phyloP scores from a whole-genome alignment of 2,329 filamentous ascomycete genomes.

The Fusarium nurragi region DNA sequence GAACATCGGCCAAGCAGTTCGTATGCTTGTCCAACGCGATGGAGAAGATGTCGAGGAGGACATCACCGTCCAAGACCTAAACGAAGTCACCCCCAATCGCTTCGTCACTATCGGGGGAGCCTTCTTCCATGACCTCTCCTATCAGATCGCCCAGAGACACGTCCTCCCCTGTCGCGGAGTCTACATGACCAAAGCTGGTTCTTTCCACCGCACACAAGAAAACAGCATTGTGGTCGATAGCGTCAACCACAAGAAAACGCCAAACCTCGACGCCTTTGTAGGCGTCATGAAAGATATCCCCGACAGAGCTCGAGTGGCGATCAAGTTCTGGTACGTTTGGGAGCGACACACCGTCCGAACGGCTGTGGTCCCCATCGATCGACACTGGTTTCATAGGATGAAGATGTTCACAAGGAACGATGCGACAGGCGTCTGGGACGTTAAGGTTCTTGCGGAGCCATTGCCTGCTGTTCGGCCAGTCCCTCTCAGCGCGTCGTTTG shows the following conservation, averaged over 20 bases:
- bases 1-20: slow-evolving; percentile 79
- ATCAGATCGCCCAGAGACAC: slow-evolving; percentile 94
- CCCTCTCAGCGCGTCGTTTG: slow-evolving; percentile 85
- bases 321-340: slow-evolving; percentile 24
- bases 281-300: slow-evolving; percentile 21
- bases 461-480: slow-evolving; percentile 77
- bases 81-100: slow-evolving; percentile 92
- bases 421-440: slow-evolving; percentile 90
- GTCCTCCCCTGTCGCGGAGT: slow-evolving; percentile 94
- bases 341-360: slow-evolving; percentile 84
- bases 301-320: slow-evolving; percentile 17
- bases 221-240: slow-evolving; percentile 71
- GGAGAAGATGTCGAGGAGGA: slow-evolving; percentile 88
- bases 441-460: slow-evolving; percentile 82
- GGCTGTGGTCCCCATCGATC: slow-evolving; percentile 88
- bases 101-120: slow-evolving; percentile 94
- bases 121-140: slow-evolving; percentile 94
- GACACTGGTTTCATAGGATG: slow-evolving; percentile 97
- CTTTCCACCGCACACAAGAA: background rate
- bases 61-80: slow-evolving; percentile 85
- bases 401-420: slow-evolving; percentile 91
- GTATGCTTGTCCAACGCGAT: slow-evolving; percentile 84
- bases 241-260: slow-evolving; percentile 81
- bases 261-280: slow-evolving; percentile 72
- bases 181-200: slow-evolving; percentile 64